phyloP scores from a whole-genome alignment of 495 filamentous ascomycete species.

The Friedmanniomyces endolithicus region DNA sequence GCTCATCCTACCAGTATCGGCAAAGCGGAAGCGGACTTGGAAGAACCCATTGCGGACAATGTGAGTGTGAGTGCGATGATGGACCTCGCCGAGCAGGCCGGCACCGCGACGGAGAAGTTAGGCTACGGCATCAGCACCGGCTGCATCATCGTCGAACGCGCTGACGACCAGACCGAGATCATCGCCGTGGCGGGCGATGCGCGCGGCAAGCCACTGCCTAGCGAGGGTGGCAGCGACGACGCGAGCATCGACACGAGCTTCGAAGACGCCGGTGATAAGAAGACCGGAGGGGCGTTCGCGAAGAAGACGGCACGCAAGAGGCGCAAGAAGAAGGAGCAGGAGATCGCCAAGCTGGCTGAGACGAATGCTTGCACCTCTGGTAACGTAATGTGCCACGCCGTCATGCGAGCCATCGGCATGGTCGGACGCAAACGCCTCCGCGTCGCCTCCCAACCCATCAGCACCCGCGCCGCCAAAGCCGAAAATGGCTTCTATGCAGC shows the following conservation, averaged over 20 bases:
- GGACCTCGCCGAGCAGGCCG: constrained; percentile 52
- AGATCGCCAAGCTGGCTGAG: constrained; percentile 21
- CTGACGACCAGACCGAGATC: constrained; percentile 33
- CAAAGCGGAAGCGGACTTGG: constrained; percentile 46
- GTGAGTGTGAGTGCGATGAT: constrained; percentile 49
- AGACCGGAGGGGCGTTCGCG: not conserved
- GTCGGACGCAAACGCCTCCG: constrained; percentile 54
- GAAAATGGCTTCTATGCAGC: constrained; percentile 11
- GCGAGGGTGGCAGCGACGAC: constrained; percentile 31
- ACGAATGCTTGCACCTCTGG: constrained; percentile 29
- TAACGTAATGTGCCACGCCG: constrained; percentile 68
- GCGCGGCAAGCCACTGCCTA: constrained; percentile 34
- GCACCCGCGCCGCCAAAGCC: constrained; percentile 8
- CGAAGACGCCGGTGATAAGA: not conserved
- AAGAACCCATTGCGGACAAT: constrained; percentile 6
- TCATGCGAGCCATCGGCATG: constrained; percentile 78
- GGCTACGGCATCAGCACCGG: constrained; percentile 60
- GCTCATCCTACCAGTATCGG: constrained; percentile 51
- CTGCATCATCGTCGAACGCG: constrained; percentile 64
- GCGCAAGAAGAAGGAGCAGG: constrained; percentile 6
- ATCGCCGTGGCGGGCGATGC: constrained; percentile 70
- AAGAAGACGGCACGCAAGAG: constrained; percentile 8
- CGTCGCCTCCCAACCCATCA: constrained; percentile 8
- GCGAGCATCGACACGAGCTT: not conserved
- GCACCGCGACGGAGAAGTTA: constrained; percentile 39